Conservation (phyloP, 2,329 filamentous ascomycete species). For the Hysterium pulicare region DNA sequence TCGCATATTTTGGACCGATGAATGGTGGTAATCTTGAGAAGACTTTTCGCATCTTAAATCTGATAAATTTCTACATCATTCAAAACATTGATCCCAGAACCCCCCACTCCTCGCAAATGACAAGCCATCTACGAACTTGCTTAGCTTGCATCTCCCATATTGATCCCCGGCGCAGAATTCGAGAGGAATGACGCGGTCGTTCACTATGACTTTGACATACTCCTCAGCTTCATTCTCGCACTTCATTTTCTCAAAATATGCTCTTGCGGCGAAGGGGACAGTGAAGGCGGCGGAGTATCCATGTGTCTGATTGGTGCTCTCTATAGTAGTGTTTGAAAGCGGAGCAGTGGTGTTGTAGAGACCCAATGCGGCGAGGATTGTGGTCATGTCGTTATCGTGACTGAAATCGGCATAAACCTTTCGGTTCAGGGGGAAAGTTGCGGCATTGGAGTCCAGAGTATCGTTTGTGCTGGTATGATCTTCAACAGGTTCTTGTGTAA, state of each 20-base stretch:
- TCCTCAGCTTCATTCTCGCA: constrained; percentile 63
- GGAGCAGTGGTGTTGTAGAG: constrained; percentile 66
- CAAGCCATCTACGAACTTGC: constrained; percentile 70
- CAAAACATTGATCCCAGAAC: constrained; percentile 65
- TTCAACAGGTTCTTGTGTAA: constrained; percentile 65
- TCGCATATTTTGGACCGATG: too few species aligned
- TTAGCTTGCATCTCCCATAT: constrained; percentile 67
- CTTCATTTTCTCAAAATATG: constrained; percentile 84
- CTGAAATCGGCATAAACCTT: constrained; percentile 83
- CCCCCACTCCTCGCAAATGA: constrained; percentile 71
- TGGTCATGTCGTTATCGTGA: constrained; percentile 84
- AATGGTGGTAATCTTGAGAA: too few species aligned
- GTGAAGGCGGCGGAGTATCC: constrained; percentile 76
- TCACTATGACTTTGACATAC: constrained; percentile 74
- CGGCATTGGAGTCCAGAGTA: constrained; percentile 65
- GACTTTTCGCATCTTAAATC: too few species aligned
- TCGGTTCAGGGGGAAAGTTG: constrained; percentile 68
- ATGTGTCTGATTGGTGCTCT: constrained; percentile 52
- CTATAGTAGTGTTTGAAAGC: constrained; percentile 44
- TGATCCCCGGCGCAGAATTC: constrained; percentile 67
- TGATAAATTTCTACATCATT: too few species aligned
- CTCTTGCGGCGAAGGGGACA: constrained; percentile 75
- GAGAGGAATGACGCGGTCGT: constrained; percentile 75
- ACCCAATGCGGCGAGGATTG: constrained; percentile 72
- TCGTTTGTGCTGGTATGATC: constrained; percentile 75